Evolutionary conservation across 768 basidiomycete genomes (phyloP).

Genomic region (Boletellus sp.): DNA sequence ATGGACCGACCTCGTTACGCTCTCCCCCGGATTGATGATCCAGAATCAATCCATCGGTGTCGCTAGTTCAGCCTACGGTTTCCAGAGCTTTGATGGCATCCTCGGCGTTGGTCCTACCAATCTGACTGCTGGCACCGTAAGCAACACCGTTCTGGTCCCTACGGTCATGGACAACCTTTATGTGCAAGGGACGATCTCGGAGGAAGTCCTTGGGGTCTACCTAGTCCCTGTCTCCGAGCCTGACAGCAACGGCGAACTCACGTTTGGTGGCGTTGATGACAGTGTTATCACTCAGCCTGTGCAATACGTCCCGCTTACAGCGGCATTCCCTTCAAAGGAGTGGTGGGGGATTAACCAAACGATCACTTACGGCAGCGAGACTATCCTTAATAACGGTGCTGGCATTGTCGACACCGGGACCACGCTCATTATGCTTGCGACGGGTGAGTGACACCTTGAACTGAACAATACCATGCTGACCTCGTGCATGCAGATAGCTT

Average conservation of each 20-base stretch:
- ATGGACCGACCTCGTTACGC: constrained; percentile 1
- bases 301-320: constrained; percentile 22
- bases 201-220: constrained; percentile 27
- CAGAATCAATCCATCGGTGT: not conserved
- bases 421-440: constrained; percentile 18
- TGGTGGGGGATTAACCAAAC: constrained; percentile 31
- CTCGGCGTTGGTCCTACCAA: not conserved
- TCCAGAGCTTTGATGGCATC: not conserved
- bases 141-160: constrained; percentile 13
- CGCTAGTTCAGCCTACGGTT: not conserved
- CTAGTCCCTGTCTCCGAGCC: constrained; percentile 30
- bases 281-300: constrained; percentile 12
- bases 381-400: constrained; percentile 15
- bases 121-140: not conserved
- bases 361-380: constrained; percentile 16
- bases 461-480: not conserved
- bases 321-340: constrained; percentile 14
- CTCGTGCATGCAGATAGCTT: constrained; percentile 13
- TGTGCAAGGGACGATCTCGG: constrained; percentile 25
- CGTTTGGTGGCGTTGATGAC: constrained; percentile 23
- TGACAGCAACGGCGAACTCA: constrained; percentile 15
- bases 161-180: constrained; percentile 36
- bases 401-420: constrained; percentile 33
- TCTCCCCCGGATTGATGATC: not conserved
- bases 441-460: constrained; percentile 3